A percentile compares a stretch with the other conserved stretches of the same genome.
Conservation (phyloP, 192 early-diverging fungal genomes). For the Obelidium mucronatum region DNA sequence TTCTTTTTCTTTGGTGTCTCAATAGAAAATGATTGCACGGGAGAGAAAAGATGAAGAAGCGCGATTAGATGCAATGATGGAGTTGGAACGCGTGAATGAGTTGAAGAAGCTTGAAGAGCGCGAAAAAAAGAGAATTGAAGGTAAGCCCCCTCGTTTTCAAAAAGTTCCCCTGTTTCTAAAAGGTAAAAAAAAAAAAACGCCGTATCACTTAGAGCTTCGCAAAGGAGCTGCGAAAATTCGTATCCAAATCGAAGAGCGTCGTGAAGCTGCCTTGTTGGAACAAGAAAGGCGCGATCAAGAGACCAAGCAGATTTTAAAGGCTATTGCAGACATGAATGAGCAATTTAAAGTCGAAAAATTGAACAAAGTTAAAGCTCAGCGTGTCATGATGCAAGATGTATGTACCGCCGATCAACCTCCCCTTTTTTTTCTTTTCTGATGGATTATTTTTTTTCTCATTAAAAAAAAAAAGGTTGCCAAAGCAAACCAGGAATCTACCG, state of each 20-base stretch:
- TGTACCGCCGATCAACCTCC: not conserved
- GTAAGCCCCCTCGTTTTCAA: slow-evolving; percentile 36
- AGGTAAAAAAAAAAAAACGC: not conserved
- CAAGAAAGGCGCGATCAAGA: slow-evolving; percentile 65
- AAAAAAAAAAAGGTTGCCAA: slow-evolving; percentile 53
- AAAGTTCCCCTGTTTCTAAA: not conserved
- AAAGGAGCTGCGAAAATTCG: slow-evolving; percentile 63
- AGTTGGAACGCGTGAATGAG: slow-evolving; percentile 57
- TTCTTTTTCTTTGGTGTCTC: not conserved
- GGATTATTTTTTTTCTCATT: no score
- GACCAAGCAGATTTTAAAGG: slow-evolving; percentile 60
- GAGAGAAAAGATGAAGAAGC: slow-evolving; percentile 60
- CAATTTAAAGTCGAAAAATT: slow-evolving; percentile 59
- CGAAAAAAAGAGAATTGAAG: slow-evolving; percentile 53
- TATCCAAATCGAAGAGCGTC: slow-evolving; percentile 61
- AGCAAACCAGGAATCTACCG: slow-evolving; percentile 61
- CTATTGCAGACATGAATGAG: slow-evolving; percentile 54
- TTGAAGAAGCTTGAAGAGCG: slow-evolving; percentile 60
- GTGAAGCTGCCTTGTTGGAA: slow-evolving; percentile 61
- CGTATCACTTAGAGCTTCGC: slow-evolving; percentile 53
- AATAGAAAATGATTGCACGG: slow-evolving; percentile 56
- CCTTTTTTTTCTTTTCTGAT: slow-evolving; percentile 2
- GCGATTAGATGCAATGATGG: slow-evolving; percentile 66
- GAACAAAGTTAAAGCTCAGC: slow-evolving; percentile 51
- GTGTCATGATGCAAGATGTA: slow-evolving; percentile 55